These are phyloP conservation scores for Ramularia endophylla DNA, from an alignment of 2,329 filamentous ascomycete species.

Conservation along the genomic window DNA sequence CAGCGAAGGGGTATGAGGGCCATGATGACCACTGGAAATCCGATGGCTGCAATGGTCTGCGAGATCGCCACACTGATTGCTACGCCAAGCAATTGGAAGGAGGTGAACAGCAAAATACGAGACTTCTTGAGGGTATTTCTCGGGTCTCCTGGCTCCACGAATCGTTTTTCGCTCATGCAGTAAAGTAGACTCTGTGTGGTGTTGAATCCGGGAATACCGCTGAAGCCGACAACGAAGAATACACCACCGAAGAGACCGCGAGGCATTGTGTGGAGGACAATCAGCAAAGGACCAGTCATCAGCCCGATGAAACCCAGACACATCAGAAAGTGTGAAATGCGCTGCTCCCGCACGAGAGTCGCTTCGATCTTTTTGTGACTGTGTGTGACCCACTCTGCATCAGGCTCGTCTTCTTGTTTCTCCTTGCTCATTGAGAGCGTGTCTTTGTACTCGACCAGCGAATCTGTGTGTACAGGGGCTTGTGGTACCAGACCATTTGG, in stretches of 20 bases:
- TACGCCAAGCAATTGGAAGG: conserved; percentile 47
- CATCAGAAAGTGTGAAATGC: conserved; percentile 51
- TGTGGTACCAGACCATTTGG: conserved; percentile 56
- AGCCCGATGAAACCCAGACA: conserved; percentile 50
- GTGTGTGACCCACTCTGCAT: conserved; percentile 35
- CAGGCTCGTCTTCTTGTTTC: conserved; percentile 37
- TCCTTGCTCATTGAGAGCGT: conserved; percentile 39
- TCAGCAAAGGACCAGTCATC: conserved; percentile 51
- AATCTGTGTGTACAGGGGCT: conserved; percentile 55
- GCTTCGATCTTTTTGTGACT: conserved; percentile 40
- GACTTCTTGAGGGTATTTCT: conserved; percentile 39
- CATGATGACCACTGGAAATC: conserved; percentile 54
- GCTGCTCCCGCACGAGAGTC: conserved; percentile 50
- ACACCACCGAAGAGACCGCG: conserved; percentile 50
- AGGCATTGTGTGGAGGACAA: conserved; percentile 50
- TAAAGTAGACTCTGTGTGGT: conserved; percentile 49
- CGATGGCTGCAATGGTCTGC: conserved; percentile 55
- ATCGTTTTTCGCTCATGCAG: conserved; percentile 42
- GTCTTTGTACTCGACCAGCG: conserved; percentile 39
- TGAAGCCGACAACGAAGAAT: conserved; percentile 54
- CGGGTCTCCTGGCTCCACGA: conserved; percentile 45
- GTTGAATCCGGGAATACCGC: conserved; percentile 48
- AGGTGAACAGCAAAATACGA: conserved; percentile 47
- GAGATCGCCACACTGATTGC: conserved; percentile 52
- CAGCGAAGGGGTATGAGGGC: conserved; percentile 51